Evolutionary conservation across 2,329 filamentous ascomycete species (phyloP).

Genomic region (Aspergillus carbonarius): DNA sequence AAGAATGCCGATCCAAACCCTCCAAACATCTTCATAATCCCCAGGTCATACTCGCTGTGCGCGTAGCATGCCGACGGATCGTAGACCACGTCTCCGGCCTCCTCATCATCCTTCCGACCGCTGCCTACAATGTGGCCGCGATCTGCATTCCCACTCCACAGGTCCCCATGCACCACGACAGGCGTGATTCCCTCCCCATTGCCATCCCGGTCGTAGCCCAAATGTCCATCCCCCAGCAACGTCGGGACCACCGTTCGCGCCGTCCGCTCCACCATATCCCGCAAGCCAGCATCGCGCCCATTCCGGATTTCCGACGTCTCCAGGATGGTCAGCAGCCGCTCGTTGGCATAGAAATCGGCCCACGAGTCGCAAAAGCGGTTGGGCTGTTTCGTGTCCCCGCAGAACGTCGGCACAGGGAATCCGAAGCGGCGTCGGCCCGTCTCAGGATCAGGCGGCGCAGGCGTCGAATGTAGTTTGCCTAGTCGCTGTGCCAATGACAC

Average conservation of each 20-base stretch:
- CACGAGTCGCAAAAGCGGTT: conserved; percentile 73
- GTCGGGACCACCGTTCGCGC: conserved; percentile 68
- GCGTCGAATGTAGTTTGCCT: conserved; percentile 73
- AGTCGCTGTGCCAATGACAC: conserved; percentile 67
- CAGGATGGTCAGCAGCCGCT: conserved; percentile 67
- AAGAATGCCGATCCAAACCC: conserved; percentile 73
- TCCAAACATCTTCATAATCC: conserved; percentile 96
- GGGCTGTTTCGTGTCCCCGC: conserved; percentile 78
- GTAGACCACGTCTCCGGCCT: conserved; percentile 72
- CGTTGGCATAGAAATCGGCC: conserved; percentile 82
- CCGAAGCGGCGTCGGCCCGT: conserved; percentile 63
- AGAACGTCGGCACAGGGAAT: conserved; percentile 82
- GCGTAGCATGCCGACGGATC: conserved; percentile 81
- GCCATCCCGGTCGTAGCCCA: conserved; percentile 51
- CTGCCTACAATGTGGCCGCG: conserved; percentile 60
- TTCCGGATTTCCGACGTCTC: conserved; percentile 59
- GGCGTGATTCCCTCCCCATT: conserved; percentile 62
- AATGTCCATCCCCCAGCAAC: conserved; percentile 66
- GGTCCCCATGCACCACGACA: conserved; percentile 82
- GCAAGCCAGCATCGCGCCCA: conserved; percentile 63
- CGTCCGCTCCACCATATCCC: conserved; percentile 63
- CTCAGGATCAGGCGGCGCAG: conserved; percentile 55
- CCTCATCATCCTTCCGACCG: conserved; percentile 38
- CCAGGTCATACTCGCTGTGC: conserved; percentile 85
- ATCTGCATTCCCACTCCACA: conserved; percentile 88